Evolutionary conservation across 2,329 filamentous ascomycete genomes (phyloP), one percentile per base, ranked within the genome.

Genomic region (Aureobasidium sp.): DNA sequence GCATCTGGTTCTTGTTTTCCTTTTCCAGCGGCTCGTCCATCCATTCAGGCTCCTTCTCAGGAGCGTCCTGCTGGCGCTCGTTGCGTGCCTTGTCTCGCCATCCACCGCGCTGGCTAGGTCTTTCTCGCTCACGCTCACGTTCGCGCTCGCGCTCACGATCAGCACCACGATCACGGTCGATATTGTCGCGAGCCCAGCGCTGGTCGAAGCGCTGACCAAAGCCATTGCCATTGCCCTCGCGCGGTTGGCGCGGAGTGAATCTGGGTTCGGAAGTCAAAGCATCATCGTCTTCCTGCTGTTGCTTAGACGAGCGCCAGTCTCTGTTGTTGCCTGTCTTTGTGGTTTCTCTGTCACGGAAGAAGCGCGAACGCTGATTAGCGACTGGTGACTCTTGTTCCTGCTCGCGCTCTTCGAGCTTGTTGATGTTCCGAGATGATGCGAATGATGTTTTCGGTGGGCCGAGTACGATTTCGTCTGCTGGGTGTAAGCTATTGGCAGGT

Each of bases 1-100:
- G 89, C 5, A 91, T 96, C 69, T 90, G 89, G 3, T 71, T 68
- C 68, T 87, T 85, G 57, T 90, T 87, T 63, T 88, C 87, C 25
- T 81, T 76, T 48, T 80, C 64, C 4, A 66, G 66, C 1, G 72
- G 70, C 42, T 75, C 71, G 70, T 95, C 91, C 74, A 96, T 81
- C 93, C 92, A 96, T 74, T 96, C 92, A 5, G 93, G 92, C 56
- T 96, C 90, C 66, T 89, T 86, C 71, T 95, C 91, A 66, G 82
- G 77, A 63, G 83, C 82, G 37, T 81, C 81, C 29, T 71, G 78
- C 79, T 74, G 62, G 75, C 79, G 81, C 81, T 84, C 44, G 84
- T 82, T 81, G 69, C 48, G 70, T 66, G 65, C 52, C 65, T 65
- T 73, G 70, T 60, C 76, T 31, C 84, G 81, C 78, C 87, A 87